Base-by-base conservation (phyloP, 2,329 filamentous ascomycete species). In the Clonostachys chloroleuca region DNA sequence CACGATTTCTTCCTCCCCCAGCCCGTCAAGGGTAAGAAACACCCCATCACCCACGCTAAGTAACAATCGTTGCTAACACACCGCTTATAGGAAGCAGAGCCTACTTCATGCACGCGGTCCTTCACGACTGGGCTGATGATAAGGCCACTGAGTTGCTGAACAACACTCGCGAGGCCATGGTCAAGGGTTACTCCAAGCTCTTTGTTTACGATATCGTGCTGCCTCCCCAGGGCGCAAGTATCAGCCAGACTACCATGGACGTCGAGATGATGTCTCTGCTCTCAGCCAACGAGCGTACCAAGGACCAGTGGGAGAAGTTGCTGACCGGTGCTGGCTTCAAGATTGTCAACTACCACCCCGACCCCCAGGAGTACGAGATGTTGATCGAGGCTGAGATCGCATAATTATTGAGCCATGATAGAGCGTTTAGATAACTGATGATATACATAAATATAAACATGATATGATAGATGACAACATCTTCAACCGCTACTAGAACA, bases 1-100 rank as follows among this genome's bases (percentile, higher is more conserved):
- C 63, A 78, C 48, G 68, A 78, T 50, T 77, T 78, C 48, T 68
- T 69, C 48, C 70, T 60, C 0, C 63, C 68, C 41, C 71, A 78
- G 51, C 71, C 68, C 1, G 52, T 77, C 33, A 34, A 58, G 33
- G 70, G 24, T 30, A 30, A 30, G 24, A 30, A 30, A 4, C 24
- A 10, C 24, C 4, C 24, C 24, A 30, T 10, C 24, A 30, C 24
- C 24, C 9, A 10, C 24, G 24, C 24, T 30, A 30, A 30, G 24
- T 10, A 2, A 10, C 10, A 30, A 30, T 10, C 8, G 6, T 30
- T 30, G 9, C 24, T 30, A 10, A 30, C 24, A 30, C 24, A 30
- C 9, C 3, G 10, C 9, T 4, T 30, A 30, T 30, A 30, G 24
- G 72, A 40, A 60, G 56, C 5, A 62, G 63, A 4, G 62, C 60